phyloP scores from a whole-genome alignment of 2,329 filamentous ascomycete species.

The Leptographium galeiforme region DNA sequence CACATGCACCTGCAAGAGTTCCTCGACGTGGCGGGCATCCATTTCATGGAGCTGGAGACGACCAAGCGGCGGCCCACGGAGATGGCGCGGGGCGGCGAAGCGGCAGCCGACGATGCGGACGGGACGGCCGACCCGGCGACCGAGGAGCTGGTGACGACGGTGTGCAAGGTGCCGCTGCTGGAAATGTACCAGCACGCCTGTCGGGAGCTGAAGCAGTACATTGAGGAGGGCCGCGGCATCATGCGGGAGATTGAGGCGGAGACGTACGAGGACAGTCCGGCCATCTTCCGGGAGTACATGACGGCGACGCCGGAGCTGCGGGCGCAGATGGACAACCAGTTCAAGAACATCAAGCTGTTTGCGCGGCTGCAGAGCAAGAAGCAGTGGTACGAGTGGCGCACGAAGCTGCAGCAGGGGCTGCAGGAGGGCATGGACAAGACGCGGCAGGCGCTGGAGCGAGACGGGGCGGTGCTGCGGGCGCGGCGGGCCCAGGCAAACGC shows the following conservation, averaged over 20 bases:
- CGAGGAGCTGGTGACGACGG: slow-evolving; percentile 72
- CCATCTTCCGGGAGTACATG: slow-evolving; percentile 84
- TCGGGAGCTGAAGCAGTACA: slow-evolving; percentile 91
- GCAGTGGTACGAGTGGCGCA: slow-evolving; percentile 97
- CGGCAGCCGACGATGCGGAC: slow-evolving; percentile 18
- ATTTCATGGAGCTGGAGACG: slow-evolving; percentile 97
- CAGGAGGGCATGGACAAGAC: slow-evolving; percentile 70
- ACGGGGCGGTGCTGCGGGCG: slow-evolving; percentile 52
- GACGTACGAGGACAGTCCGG: slow-evolving; percentile 79
- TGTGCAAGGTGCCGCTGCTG: slow-evolving; percentile 83
- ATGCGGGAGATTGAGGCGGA: slow-evolving; percentile 84
- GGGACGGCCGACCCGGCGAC: slow-evolving; percentile 23
- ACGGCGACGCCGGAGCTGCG: slow-evolving; percentile 73
- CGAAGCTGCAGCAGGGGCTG: slow-evolving; percentile 69
- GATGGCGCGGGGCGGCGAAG: slow-evolving; percentile 21
- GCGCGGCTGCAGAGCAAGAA: slow-evolving; percentile 83
- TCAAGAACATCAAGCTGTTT: slow-evolving; percentile 93
- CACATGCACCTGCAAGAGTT: slow-evolving; percentile 82
- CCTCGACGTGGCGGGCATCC: slow-evolving; percentile 86
- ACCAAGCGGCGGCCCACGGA: slow-evolving; percentile 84
- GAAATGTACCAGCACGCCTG: slow-evolving; percentile 93
- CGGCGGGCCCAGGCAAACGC: slow-evolving; percentile 56
- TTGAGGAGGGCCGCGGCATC: slow-evolving; percentile 79
- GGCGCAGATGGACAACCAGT: slow-evolving; percentile 83
- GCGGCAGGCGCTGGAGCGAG: slow-evolving; percentile 59